phyloP scores from a whole-genome alignment of 352 stramenopile species.

The Phytophthora idaei region DNA sequence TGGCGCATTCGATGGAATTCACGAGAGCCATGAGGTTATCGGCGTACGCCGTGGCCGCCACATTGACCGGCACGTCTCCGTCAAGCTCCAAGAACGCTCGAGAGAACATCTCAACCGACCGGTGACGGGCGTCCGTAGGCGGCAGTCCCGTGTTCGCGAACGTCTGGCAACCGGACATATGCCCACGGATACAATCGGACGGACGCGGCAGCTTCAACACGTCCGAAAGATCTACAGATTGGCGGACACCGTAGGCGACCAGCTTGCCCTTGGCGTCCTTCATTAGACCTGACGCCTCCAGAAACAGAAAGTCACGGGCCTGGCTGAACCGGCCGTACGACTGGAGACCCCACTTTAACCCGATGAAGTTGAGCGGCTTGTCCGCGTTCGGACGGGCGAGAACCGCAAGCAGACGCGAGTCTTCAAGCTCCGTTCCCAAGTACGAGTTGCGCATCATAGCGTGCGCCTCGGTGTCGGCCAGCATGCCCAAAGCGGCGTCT shows the following conservation, averaged over 20 bases:
- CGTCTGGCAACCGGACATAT: slow-evolving; percentile 43
- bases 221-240: slow-evolving; percentile 35
- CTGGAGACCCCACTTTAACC: slow-evolving; percentile 50
- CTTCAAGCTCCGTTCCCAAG: slow-evolving; percentile 43
- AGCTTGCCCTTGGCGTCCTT: slow-evolving; percentile 33
- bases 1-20: slow-evolving; percentile 43
- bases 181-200: slow-evolving; percentile 18
- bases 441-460: slow-evolving; percentile 48
- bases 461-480: slow-evolving; percentile 45
- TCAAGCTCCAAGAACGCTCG: slow-evolving; percentile 42
- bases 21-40: slow-evolving; percentile 41
- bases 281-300: slow-evolving; percentile 47
- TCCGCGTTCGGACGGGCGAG: slow-evolving; percentile 32
- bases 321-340: slow-evolving; percentile 44
- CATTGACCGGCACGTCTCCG: slow-evolving; percentile 41
- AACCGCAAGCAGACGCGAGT: slow-evolving; percentile 42
- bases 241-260: slow-evolving; percentile 41
- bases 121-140: slow-evolving; percentile 20
- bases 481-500: slow-evolving; percentile 44
- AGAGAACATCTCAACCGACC: slow-evolving; percentile 48
- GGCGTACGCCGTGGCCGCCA: slow-evolving; percentile 32
- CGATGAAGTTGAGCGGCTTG: slow-evolving; percentile 50
- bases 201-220: slow-evolving; percentile 32
- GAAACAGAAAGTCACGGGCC: slow-evolving; percentile 50
- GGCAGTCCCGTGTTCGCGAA: slow-evolving; percentile 32